phyloP scores from a whole-genome alignment of 306 rosid species.

The Inga laurina region DNA sequence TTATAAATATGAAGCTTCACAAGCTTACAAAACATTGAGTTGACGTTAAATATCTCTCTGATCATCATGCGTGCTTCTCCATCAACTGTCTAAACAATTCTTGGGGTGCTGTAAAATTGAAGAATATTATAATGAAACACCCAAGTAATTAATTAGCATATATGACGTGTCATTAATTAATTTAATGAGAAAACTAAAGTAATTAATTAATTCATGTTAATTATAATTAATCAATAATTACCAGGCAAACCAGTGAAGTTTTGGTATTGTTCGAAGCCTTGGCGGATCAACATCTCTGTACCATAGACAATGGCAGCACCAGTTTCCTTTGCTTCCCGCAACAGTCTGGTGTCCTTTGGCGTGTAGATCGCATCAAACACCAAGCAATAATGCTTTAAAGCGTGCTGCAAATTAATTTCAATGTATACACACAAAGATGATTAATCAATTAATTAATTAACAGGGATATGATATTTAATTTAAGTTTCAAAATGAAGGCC shows the following conservation, averaged over 20 bases:
- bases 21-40: too few species aligned
- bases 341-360: constrained; percentile 51
- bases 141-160: background rate
- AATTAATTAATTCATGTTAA: background rate
- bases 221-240: background rate
- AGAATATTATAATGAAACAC: background rate
- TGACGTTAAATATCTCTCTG: background rate
- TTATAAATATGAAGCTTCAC: too few species aligned
- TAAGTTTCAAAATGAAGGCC: too few species aligned
- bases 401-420: constrained; percentile 35
- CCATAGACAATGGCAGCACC: constrained; percentile 50
- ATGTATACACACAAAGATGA: background rate
- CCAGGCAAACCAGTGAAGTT: constrained; percentile 60
- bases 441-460: background rate
- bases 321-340: constrained; percentile 44
- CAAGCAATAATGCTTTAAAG: constrained; percentile 45
- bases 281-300: constrained; percentile 55
- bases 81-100: constrained; percentile 52
- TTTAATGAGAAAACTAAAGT: background rate
- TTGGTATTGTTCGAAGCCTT: constrained; percentile 52
- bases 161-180: background rate
- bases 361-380: constrained; percentile 62
- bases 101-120: constrained; percentile 46
- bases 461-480: too few species aligned
- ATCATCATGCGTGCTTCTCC: constrained; percentile 48